phyloP scores from a whole-genome alignment of 164 flowering plant species.

The Euptelea pleiosperma region DNA sequence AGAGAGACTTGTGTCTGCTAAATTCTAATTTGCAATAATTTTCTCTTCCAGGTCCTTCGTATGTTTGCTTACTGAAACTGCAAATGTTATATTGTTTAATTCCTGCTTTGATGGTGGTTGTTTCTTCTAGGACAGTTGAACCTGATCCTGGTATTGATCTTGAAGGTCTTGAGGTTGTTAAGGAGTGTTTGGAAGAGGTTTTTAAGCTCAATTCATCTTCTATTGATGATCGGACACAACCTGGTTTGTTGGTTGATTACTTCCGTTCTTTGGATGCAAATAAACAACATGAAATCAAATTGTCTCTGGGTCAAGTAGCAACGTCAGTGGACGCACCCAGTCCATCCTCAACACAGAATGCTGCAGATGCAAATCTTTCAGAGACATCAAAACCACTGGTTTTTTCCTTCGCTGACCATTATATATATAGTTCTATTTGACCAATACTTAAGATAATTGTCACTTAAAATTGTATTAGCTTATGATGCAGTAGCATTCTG shows the following conservation, averaged over 20 bases:
- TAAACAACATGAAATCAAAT: conserved; percentile 14
- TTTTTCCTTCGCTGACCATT: background rate
- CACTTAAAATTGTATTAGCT: background rate
- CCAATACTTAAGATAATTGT: background rate
- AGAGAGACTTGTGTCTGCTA: too few species aligned
- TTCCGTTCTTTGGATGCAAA: conserved; percentile 44
- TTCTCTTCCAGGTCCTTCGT: background rate
- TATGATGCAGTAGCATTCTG: background rate
- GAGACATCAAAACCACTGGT: conserved; percentile 31
- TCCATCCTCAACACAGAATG: conserved; percentile 28
- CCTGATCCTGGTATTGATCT: conserved; percentile 75
- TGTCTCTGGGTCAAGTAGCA: conserved; percentile 16
- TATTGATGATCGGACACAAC: conserved; percentile 23
- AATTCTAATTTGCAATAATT: background rate
- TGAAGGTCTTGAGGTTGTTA: conserved; percentile 86
- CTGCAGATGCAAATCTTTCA: conserved; percentile 17
- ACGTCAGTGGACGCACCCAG: conserved; percentile 30
- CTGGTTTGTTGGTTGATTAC: conserved; percentile 50
- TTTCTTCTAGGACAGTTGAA: conserved; percentile 55
- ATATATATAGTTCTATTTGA: background rate
- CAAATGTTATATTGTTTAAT: background rate
- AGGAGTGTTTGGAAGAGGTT: conserved; percentile 63
- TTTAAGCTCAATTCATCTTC: conserved; percentile 52
- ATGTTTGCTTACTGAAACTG: background rate
- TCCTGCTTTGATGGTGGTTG: conserved; percentile 10